Percentiles rank a stretch among this genome's conserved stretches.
Conservation (phyloP, 805 yeast genomes). For the Barnettozyma salicaria region DNA sequence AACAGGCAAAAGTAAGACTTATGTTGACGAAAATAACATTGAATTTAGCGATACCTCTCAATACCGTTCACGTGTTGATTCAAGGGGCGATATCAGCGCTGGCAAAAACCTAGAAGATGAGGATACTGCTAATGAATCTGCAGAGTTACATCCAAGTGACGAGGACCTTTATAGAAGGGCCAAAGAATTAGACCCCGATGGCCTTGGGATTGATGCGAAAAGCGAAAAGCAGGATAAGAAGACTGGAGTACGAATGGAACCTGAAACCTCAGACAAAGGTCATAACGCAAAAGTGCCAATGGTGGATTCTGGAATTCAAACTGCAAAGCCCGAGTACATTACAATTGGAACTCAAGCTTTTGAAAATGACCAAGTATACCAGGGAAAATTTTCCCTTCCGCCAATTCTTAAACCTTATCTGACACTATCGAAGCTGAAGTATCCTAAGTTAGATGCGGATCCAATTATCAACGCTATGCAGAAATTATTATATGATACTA, state of each 20-base stretch:
- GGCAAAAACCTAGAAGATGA: slow-evolving; percentile 3
- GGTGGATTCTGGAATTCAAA: too few species aligned
- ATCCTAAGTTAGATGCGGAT: slow-evolving; percentile 20
- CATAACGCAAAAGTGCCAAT: too few species aligned
- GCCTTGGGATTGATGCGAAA: slow-evolving; percentile 1
- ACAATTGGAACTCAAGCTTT: slow-evolving; percentile 21
- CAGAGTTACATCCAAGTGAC: slow-evolving; percentile 8
- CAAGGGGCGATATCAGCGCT: slow-evolving; percentile 1
- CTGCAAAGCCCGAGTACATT: not conserved
- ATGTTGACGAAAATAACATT: slow-evolving; percentile 1
- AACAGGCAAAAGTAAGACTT: slow-evolving; percentile 3
- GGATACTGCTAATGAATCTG: not conserved
- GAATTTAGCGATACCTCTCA: too few species aligned
- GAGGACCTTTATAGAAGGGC: slow-evolving; percentile 14
- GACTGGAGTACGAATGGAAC: too few species aligned
- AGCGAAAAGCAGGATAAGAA: too few species aligned
- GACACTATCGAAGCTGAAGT: slow-evolving; percentile 17
- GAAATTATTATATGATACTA: slow-evolving; percentile 22
- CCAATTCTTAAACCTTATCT: slow-evolving; percentile 14
- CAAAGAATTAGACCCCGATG: slow-evolving; percentile 12
- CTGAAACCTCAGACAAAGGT: not conserved
- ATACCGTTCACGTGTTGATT: too few species aligned
- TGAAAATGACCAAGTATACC: slow-evolving; percentile 30
- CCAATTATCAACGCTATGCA: slow-evolving; percentile 17
- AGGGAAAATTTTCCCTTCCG: slow-evolving; percentile 23